Percentiles rank a stretch among this genome's conserved stretches.
Evolutionary conservation across 257 asterid genomes (phyloP).

Genomic region (Prunella vulgaris): DNA sequence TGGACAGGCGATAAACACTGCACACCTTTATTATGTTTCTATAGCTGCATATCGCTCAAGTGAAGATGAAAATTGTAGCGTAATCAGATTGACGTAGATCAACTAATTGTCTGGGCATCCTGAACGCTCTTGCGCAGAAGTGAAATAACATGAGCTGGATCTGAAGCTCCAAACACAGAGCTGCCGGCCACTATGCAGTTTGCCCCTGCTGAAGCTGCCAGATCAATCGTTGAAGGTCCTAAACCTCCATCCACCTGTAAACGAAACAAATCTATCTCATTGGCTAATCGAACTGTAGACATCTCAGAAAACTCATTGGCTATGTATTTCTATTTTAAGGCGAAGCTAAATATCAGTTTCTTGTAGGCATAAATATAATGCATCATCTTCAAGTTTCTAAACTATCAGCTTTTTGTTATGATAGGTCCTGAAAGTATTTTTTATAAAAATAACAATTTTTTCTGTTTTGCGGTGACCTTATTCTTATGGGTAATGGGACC

Average conservation of each 20-base stretch:
- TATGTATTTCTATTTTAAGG: neutral
- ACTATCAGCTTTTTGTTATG: too few species aligned
- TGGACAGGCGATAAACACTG: neutral
- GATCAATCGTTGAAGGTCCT: constrained; percentile 81
- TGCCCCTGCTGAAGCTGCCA: constrained; percentile 80
- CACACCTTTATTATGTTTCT: neutral
- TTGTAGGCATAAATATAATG: neutral
- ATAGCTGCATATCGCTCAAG: neutral
- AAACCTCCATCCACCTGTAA: constrained; percentile 88
- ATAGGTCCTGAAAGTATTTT: too few species aligned
- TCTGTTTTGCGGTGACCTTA: too few species aligned
- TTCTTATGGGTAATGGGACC: too few species aligned
- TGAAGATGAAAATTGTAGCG: neutral
- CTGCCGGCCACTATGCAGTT: constrained; percentile 93
- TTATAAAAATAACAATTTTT: too few species aligned
- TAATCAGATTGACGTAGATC: neutral
- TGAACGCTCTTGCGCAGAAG: constrained; percentile 50
- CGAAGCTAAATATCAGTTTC: neutral
- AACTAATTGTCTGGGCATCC: constrained; percentile 31
- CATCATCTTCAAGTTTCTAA: too few species aligned
- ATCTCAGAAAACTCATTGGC: neutral
- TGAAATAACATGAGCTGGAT: constrained; percentile 77
- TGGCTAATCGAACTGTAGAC: neutral
- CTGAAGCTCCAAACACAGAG: constrained; percentile 81
- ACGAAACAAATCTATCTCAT: neutral